Evolutionary conservation across 495 filamentous ascomycete genomes (phyloP), one percentile per base, ranked within the genome.

Genomic region (Penicillium odoratum): DNA sequence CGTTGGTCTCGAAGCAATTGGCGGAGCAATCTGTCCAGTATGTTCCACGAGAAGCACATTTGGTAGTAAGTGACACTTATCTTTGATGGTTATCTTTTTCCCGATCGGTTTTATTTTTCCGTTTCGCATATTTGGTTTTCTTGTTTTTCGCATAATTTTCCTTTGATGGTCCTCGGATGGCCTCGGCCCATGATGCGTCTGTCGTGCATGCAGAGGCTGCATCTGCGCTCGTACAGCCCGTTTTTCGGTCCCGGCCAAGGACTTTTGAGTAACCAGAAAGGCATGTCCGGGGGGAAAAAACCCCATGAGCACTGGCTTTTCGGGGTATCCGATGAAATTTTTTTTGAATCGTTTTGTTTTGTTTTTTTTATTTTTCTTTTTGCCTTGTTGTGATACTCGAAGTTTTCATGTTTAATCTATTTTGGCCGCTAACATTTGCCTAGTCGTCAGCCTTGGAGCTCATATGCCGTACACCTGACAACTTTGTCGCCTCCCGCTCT

Each of bases 1-100:
- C 83, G 90, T 29, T 93, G 90, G 90, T 88, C 88, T 25, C 78
- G 90, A 62, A 90, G 87, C 73, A 91, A 91, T 69, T 92, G 87
- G 86, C 78, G 89, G 61, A 90, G 88, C 71, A 93, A 93, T 69
- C 83, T 88, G 61, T 90, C 85, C 30, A 90, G 87, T 61, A 84
- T 91, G 73, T 80, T 88, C 55, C 78, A 77, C 64, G 88, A 92
- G 62, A 77, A 81, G 64, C 78, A 88, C 67, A 83, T 90, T 65
- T 85, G 82, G 78, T 80, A 74, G 85, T 90, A 76, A 80, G 85
- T 85, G 51, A 59, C 53, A 61, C 59, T 46, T 53, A n/a, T 46
- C 44, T 48, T 21, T 21, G 21, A 21, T 21, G 21, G 21, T 21
- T 48, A 51, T 16, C 10, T 51, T 64, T 52, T 42, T 52, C 38